Conservation (phyloP, 2,329 filamentous ascomycete genomes). For the Calcarisporium arbuscula region DNA sequence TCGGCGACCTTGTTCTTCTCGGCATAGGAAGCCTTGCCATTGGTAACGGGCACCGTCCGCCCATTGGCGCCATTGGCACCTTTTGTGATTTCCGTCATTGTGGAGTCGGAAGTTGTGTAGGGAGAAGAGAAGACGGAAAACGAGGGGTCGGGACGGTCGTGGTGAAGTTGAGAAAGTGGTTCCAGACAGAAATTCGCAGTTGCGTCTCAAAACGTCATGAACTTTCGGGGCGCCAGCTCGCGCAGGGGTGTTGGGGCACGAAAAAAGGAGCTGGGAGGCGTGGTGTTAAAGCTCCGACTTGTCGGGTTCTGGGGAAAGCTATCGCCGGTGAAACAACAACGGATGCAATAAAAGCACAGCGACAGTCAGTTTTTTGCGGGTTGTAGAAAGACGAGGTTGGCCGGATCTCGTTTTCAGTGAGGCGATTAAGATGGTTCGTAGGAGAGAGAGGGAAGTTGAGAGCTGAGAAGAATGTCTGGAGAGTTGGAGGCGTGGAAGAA, state of each 20-base stretch:
- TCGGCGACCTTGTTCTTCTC: conserved; percentile 76
- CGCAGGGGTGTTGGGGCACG: neutral
- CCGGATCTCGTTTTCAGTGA: too few relatives aligned
- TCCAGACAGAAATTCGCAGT: neutral
- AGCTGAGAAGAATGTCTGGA: too few relatives aligned
- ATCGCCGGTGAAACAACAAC: too few relatives aligned
- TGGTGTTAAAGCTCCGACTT: too few relatives aligned
- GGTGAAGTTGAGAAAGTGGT: neutral
- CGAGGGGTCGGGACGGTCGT: neutral
- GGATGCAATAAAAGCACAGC: too few relatives aligned
- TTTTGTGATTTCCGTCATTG: conserved; percentile 43
- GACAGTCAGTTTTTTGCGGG: too few relatives aligned
- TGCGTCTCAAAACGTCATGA: neutral
- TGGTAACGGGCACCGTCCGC: conserved; percentile 45
- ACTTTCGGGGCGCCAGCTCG: neutral
- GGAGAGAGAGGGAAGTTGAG: too few relatives aligned
- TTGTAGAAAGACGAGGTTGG: too few relatives aligned
- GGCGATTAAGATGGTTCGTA: too few relatives aligned
- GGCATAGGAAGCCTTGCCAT: conserved; percentile 62
- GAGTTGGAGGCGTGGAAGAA: too few relatives aligned
- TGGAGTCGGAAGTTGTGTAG: conserved; percentile 13
- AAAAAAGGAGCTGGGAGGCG: too few relatives aligned
- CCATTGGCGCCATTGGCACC: conserved; percentile 36
- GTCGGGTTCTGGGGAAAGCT: too few relatives aligned
- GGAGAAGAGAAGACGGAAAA: conserved; percentile 3